Base-by-base conservation (phyloP, 805 yeast genomes). In the Saccharomycodes ludwigii region DNA sequence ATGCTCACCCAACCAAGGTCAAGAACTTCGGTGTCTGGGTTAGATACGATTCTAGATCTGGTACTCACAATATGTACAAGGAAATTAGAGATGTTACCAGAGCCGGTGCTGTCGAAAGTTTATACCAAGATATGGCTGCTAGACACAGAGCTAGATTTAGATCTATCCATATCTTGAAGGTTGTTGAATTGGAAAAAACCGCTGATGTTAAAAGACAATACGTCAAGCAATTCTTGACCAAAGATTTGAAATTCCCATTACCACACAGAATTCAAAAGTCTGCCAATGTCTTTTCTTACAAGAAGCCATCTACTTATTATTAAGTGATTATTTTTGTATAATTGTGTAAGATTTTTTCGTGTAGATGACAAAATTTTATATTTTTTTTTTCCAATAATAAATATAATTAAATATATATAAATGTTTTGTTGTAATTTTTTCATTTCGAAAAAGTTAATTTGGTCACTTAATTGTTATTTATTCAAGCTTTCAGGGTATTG, bases 61-160 rank as follows among this genome's bases (percentile, higher is more conserved):
- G 99, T 74, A 86, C 95, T 61, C 98, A 91, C 94, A 91, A 91
- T 93, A 91, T 91, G 96, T 91, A 91, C 95, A 91, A 91, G 78
- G 99, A 91, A 76, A 83, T 84, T 91, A 85, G 98, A 72, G 98
- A 88, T 59, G 94, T 88, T 56, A 71, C 95, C 75, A 91, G 99
- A 76, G 94, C 85, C 47, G 94, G 83, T 66, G 98, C 97, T 54
- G 96, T 91, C 62, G 94, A 82, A 69, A 73, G 91, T 63, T 79
- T 91, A 79, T 91, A 91, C 91, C 86, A 81, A 68, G 99, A 91
- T 71, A 81, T 91, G 81, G 99, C 99, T 70, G 96, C 99, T 55
- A 86, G 98, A 76, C 99, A 91, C 94, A 85, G 98, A 80, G 91
- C 98, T 62, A 85, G 99, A 78, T 91, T 91, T 78, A 84, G 98